phyloP scores from a whole-genome alignment of 1,284 basidiomycete species.

The Fomitopsis pinicola region DNA sequence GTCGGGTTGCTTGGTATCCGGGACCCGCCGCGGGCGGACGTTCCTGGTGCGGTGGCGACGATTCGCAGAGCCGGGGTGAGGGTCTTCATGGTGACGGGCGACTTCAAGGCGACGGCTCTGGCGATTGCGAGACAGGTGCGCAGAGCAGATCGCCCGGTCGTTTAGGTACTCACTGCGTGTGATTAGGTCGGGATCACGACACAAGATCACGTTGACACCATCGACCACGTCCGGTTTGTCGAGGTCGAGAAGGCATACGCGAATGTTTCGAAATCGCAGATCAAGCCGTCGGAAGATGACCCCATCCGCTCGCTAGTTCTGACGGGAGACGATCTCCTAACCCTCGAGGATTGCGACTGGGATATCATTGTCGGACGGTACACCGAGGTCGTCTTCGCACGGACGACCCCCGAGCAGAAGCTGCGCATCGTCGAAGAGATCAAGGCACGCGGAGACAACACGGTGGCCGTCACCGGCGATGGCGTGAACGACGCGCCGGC shows the following conservation, averaged over 20 bases:
- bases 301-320: constrained; percentile 39
- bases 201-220: constrained; percentile 35
- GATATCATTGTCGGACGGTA: constrained; percentile 42
- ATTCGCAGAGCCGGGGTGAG: constrained; percentile 57
- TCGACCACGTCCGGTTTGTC: constrained; percentile 31
- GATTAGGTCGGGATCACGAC: constrained; percentile 59
- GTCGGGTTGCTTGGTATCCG: constrained; percentile 63
- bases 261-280: constrained; percentile 20
- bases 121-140: constrained; percentile 55
- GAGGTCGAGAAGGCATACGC: constrained; percentile 8
- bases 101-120: constrained; percentile 48
- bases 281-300: constrained; percentile 23
- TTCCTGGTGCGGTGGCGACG: constrained; percentile 45
- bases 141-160: not conserved
- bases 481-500: constrained; percentile 71
- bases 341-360: constrained; percentile 43
- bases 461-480: constrained; percentile 58
- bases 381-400: constrained; percentile 69
- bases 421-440: constrained; percentile 63
- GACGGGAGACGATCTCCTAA: constrained; percentile 48
- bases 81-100: constrained; percentile 71
- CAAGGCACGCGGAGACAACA: constrained; percentile 42
- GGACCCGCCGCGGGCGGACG: constrained; percentile 61
- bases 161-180: constrained; percentile 26
- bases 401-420: constrained; percentile 74